Evolutionary conservation across 441 rosid species (phyloP).

Genomic region (Aleurites moluccanus): DNA sequence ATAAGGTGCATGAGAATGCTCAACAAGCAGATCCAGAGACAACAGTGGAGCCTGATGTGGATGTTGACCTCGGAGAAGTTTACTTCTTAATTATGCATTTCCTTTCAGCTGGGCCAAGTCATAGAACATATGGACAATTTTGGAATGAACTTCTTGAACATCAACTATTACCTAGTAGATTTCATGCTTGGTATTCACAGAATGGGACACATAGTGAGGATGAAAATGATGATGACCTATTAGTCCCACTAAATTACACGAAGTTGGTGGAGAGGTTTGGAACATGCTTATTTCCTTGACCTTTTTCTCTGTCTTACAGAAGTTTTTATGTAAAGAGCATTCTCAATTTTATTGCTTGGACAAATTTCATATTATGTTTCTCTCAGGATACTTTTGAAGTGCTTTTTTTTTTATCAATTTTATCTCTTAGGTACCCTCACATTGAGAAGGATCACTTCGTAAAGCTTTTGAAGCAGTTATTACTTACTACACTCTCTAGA

Average conservation of each 20-base stretch:
- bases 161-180: slow-evolving; percentile 95
- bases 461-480: slow-evolving; percentile 90
- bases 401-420: slow-evolving; percentile 19
- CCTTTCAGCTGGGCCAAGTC: slow-evolving; percentile 91
- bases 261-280: slow-evolving; percentile 75
- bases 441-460: slow-evolving; percentile 86
- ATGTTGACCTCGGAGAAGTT: slow-evolving; percentile 84
- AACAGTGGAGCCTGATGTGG: slow-evolving; percentile 47
- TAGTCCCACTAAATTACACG: slow-evolving; percentile 73
- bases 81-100: slow-evolving; percentile 95
- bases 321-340: neutral
- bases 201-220: slow-evolving; percentile 56
- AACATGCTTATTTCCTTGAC: slow-evolving; percentile 17
- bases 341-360: neutral
- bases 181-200: slow-evolving; percentile 97
- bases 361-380: neutral
- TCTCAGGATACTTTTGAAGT: slow-evolving; percentile 15
- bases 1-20: slow-evolving; percentile 50
- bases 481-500: slow-evolving; percentile 54
- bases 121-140: slow-evolving; percentile 63
- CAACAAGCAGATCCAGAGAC: slow-evolving; percentile 46
- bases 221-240: slow-evolving; percentile 77
- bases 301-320: neutral
- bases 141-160: slow-evolving; percentile 91
- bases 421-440: slow-evolving; percentile 76